phyloP scores from a whole-genome alignment of 1,284 basidiomycete genomes.

The Sporisorium sorghi region DNA sequence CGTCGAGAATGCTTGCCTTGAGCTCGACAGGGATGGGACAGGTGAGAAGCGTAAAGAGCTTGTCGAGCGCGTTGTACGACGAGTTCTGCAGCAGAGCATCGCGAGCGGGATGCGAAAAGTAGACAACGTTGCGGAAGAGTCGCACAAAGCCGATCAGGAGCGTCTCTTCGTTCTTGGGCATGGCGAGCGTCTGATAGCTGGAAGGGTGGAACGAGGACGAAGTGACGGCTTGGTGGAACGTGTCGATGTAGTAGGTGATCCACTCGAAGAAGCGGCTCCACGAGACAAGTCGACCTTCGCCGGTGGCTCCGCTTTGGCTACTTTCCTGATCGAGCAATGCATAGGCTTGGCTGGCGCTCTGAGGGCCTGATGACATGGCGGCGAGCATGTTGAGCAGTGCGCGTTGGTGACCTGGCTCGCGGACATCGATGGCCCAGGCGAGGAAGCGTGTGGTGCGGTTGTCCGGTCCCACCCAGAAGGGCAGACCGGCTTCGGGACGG shows the following conservation, averaged over 20 bases:
- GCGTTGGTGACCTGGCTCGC: constrained; percentile 65
- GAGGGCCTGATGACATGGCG: constrained; percentile 61
- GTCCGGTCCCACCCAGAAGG: constrained; percentile 67
- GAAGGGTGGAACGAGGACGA: constrained; percentile 38
- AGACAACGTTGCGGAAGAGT: constrained; percentile 82
- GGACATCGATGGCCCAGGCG: constrained; percentile 67
- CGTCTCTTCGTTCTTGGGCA: constrained; percentile 80
- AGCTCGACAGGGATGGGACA: constrained; percentile 80
- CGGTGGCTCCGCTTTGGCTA: constrained; percentile 25
- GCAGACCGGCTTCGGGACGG: constrained; percentile 60
- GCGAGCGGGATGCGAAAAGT: constrained; percentile 81
- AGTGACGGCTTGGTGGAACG: constrained; percentile 53
- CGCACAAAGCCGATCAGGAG: constrained; percentile 84
- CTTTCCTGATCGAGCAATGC: constrained; percentile 60
- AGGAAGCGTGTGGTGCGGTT: constrained; percentile 71
- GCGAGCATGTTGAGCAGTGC: constrained; percentile 67
- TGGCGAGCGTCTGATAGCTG: constrained; percentile 64
- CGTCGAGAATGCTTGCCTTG: constrained; percentile 86
- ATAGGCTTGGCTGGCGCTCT: constrained; percentile 65
- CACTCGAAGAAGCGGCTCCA: constrained; percentile 68
- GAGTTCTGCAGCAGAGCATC: constrained; percentile 82
- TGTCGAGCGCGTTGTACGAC: constrained; percentile 78
- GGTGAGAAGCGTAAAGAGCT: constrained; percentile 73
- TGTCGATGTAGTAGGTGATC: constrained; percentile 67
- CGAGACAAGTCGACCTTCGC: constrained; percentile 61